A percentile compares a stretch with the other conserved stretches of the same genome.
Conservation (phyloP, 108 stramenopile genomes). For the Nitzschia palea region DNA sequence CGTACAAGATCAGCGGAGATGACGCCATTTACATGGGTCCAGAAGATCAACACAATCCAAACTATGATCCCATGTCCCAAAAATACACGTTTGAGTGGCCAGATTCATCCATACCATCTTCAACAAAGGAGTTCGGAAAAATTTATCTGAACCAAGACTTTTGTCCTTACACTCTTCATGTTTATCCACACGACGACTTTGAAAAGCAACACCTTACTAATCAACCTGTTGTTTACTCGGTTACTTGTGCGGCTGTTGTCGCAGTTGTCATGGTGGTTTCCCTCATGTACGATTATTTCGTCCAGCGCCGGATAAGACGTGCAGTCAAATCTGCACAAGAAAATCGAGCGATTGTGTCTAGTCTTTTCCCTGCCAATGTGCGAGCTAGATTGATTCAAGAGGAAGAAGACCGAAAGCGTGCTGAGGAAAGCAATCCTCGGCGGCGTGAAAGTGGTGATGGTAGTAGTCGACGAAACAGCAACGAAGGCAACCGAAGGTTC, state of each 20-base stretch:
- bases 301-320: slow-evolving; percentile 13
- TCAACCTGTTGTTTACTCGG: slow-evolving; percentile 1
- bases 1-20: slow-evolving; percentile 14
- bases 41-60: slow-evolving; percentile 23
- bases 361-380: slow-evolving; percentile 45
- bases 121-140: not conserved
- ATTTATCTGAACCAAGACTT: slow-evolving; percentile 11
- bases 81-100: slow-evolving; percentile 2
- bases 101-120: not conserved
- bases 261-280: not conserved
- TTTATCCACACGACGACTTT: slow-evolving; percentile 26
- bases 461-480: slow-evolving; percentile 8
- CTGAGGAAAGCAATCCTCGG: not conserved
- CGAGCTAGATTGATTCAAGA: slow-evolving; percentile 45
- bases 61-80: not conserved
- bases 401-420: slow-evolving; percentile 14
- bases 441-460: not conserved
- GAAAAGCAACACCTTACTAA: slow-evolving; percentile 8
- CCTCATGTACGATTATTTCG: slow-evolving; percentile 18
- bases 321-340: slow-evolving; percentile 18
- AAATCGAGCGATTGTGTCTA: slow-evolving; percentile 34
- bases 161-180: slow-evolving; percentile 19
- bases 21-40: slow-evolving; percentile 22
- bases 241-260: not conserved
- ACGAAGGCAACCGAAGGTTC: slow-evolving; percentile 4